Evolutionary conservation across 2,329 filamentous ascomycete species (phyloP).

Genomic region (Phoma sp.): DNA sequence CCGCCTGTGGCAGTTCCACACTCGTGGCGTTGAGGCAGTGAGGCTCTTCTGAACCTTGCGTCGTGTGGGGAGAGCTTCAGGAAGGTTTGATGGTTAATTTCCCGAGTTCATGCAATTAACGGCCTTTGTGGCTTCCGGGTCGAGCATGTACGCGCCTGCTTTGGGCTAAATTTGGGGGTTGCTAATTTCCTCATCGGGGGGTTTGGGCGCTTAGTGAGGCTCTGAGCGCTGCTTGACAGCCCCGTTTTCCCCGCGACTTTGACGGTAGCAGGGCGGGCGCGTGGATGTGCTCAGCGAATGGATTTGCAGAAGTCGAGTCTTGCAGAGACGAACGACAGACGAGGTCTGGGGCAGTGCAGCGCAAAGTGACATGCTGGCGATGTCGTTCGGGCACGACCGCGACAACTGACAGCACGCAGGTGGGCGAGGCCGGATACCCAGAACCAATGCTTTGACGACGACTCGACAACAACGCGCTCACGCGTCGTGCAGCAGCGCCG

Average conservation of each 20-base stretch:
- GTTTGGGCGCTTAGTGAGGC: slow-evolving; percentile 46
- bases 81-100: slow-evolving; percentile 29
- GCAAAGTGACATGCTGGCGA: slow-evolving; percentile 32
- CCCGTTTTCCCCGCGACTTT: not conserved
- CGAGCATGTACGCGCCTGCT: slow-evolving; percentile 21
- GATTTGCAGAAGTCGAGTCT: slow-evolving; percentile 8
- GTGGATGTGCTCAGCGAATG: slow-evolving; percentile 41
- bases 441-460: slow-evolving; percentile 22
- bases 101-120: slow-evolving; percentile 37
- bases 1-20: not conserved
- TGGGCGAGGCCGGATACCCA: slow-evolving; percentile 42
- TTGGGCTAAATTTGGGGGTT: slow-evolving; percentile 43
- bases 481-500: slow-evolving; percentile 36
- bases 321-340: slow-evolving; percentile 14
- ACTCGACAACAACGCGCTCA: slow-evolving; percentile 38
- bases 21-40: slow-evolving; percentile 11
- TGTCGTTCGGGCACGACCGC: slow-evolving; percentile 14
- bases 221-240: slow-evolving; percentile 21
- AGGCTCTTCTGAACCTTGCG: slow-evolving; percentile 12
- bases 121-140: slow-evolving; percentile 32
- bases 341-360: slow-evolving; percentile 13
- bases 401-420: slow-evolving; percentile 24
- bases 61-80: slow-evolving; percentile 19
- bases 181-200: slow-evolving; percentile 29
- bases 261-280: slow-evolving; percentile 35